These are phyloP conservation scores for Phylloporus arenicola DNA, from an alignment of 768 basidiomycete species.

Conservation along the genomic window DNA sequence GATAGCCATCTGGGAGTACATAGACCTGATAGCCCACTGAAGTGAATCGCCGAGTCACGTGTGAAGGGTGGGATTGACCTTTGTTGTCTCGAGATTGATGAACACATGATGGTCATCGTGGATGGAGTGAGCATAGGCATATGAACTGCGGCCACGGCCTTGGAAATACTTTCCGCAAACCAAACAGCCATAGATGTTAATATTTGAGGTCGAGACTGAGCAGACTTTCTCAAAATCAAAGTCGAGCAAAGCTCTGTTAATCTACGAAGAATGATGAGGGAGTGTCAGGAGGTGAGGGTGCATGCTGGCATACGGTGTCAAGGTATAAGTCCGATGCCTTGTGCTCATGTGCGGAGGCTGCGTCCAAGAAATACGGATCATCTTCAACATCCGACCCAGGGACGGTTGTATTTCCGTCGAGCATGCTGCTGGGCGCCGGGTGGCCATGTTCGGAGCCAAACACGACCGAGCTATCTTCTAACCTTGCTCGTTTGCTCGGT, in stretches of 20 bases:
- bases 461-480: conserved; percentile 11
- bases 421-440: conserved; percentile 11
- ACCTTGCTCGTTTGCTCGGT: conserved; percentile 26
- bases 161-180: conserved; percentile 99
- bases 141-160: conserved; percentile 88
- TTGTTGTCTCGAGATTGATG: conserved; percentile 90
- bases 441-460: conserved; percentile 23
- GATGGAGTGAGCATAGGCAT: conserved; percentile 95
- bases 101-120: conserved; percentile 98
- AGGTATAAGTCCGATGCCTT: conserved; percentile 84
- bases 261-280: conserved; percentile 44
- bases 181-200: conserved; percentile 96
- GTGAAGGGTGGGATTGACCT: conserved; percentile 40
- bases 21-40: conserved; percentile 64
- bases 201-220: conserved; percentile 92
- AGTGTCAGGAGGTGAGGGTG: conserved; percentile 7
- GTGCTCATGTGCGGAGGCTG: conserved; percentile 22
- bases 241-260: conserved; percentile 85
- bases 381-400: conserved; percentile 21
- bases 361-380: conserved; percentile 26
- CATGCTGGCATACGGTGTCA: conserved; percentile 67
- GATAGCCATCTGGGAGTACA: conserved; percentile 95
- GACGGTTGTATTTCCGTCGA: conserved; percentile 28
- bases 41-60: conserved; percentile 16
- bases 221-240: conserved; percentile 99